Evolutionary conservation across 768 basidiomycete species (phyloP).

Genomic region (Coprinellus micaceus): DNA sequence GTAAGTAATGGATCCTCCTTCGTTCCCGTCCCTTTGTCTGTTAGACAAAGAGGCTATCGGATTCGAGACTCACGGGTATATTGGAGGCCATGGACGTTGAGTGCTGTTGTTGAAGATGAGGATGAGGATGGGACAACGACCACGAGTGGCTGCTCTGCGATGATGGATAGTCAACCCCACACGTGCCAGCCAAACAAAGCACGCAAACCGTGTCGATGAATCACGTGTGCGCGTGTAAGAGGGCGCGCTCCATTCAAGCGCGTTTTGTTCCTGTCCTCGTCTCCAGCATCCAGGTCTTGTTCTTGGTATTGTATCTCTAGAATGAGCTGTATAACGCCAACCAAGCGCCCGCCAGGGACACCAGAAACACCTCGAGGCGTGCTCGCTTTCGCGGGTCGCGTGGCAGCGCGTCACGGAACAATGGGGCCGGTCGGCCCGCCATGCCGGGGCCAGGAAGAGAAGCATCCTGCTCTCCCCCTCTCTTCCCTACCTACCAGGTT

Average conservation of each 20-base stretch:
- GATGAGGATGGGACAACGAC: conserved; percentile 26
- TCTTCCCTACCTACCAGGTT: no score
- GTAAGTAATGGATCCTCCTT: conserved; percentile 1
- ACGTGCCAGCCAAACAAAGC: conserved; percentile 32
- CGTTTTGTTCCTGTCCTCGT: neutral
- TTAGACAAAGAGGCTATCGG: neutral
- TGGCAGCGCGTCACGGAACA: no score
- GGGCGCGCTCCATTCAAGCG: neutral
- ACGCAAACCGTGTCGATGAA: conserved; percentile 28
- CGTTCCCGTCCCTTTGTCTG: neutral
- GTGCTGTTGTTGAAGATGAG: conserved; percentile 14
- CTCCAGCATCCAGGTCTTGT: neutral
- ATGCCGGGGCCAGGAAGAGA: no score
- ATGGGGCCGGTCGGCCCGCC: no score
- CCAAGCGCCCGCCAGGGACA: no score
- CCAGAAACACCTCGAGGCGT: no score
- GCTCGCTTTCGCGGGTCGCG: no score
- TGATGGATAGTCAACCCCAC: conserved; percentile 40
- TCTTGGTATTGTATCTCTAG: neutral
- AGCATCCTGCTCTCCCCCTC: no score
- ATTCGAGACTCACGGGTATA: conserved; percentile 38
- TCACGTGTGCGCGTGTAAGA: conserved; percentile 32
- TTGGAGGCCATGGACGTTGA: conserved; percentile 39
- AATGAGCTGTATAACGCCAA: no score
- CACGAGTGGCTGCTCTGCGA: conserved; percentile 18